Conservation (phyloP, 164 flowering plant species). For the Liriodendron chinense region DNA sequence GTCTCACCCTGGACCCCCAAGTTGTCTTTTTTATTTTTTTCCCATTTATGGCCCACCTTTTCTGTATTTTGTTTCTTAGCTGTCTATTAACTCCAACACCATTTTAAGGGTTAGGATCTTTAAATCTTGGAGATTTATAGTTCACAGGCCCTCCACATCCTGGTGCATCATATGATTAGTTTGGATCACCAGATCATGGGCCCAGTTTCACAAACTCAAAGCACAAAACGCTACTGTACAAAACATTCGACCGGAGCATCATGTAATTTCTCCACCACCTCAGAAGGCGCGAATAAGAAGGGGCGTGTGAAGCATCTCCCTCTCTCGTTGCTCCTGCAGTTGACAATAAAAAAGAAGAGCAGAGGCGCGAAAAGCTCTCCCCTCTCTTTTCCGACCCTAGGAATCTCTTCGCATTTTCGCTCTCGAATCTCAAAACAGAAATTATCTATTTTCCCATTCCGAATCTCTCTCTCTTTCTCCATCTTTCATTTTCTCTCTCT, state of each 20-base stretch:
- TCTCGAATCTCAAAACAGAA: background rate
- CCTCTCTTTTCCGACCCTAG: background rate
- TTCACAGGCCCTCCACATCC: too few relatives aligned
- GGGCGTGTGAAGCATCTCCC: background rate
- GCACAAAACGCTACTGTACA: background rate
- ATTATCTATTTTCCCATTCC: too few relatives aligned
- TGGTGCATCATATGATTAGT: too few relatives aligned
- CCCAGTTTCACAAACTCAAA: background rate
- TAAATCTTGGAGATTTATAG: too few relatives aligned
- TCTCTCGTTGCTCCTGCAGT: background rate
- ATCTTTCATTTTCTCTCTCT: background rate
- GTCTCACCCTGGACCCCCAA: too few relatives aligned
- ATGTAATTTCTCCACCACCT: background rate
- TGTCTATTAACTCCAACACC: too few relatives aligned
- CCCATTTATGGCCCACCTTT: too few relatives aligned
- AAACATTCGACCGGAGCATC: too few relatives aligned
- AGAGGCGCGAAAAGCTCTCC: conserved; percentile 9
- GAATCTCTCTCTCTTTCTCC: background rate
- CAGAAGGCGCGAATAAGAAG: background rate
- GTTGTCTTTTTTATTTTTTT: too few relatives aligned
- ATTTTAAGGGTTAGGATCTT: too few relatives aligned
- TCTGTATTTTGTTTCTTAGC: too few relatives aligned
- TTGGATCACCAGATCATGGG: background rate
- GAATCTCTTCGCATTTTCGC: background rate
- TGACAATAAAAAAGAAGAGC: background rate